phyloP scores from a whole-genome alignment of 2,329 filamentous ascomycete genomes.

The Raffaelea albimanens region DNA sequence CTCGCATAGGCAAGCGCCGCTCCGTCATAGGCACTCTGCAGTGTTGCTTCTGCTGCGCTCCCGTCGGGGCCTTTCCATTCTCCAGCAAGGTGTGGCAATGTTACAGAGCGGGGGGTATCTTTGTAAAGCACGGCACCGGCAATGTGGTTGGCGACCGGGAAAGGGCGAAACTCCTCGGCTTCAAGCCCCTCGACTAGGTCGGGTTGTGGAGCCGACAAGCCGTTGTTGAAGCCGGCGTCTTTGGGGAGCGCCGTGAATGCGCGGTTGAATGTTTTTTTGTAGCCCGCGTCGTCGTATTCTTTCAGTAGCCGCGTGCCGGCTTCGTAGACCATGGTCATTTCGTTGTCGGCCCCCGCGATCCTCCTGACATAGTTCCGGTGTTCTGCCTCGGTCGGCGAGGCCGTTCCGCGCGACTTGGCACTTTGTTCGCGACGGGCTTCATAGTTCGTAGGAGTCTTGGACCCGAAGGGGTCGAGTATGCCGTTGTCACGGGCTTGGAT shows the following conservation, averaged over 20 bases:
- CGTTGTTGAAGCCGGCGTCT: slow-evolving; percentile 18
- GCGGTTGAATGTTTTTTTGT: slow-evolving; percentile 7
- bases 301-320: slow-evolving; percentile 12
- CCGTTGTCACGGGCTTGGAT: slow-evolving; percentile 10
- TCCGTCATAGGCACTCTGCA: slow-evolving; percentile 14
- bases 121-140: slow-evolving; percentile 12
- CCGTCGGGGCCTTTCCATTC: slow-evolving; percentile 14
- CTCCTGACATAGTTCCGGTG: slow-evolving; percentile 9
- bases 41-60: slow-evolving; percentile 7
- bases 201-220: slow-evolving; percentile 19
- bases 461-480: slow-evolving; percentile 10
- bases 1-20: slow-evolving; percentile 18
- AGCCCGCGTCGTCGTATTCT: slow-evolving; percentile 7
- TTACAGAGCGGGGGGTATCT: slow-evolving; percentile 12
- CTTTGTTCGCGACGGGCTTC: slow-evolving; percentile 8
- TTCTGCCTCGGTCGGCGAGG: slow-evolving; percentile 9
- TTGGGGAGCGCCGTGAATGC: slow-evolving; percentile 18
- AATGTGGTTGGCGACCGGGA: slow-evolving; percentile 9
- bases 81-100: slow-evolving; percentile 18
- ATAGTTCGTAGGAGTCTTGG: slow-evolving; percentile 13
- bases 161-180: slow-evolving; percentile 7
- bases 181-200: slow-evolving; percentile 19
- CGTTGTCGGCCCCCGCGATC: slow-evolving; percentile 8
- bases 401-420: slow-evolving; percentile 4
- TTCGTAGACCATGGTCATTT: slow-evolving; percentile 12